A percentile compares a stretch with the other conserved stretches of the same genome.
These are phyloP conservation scores for Cerrena zonata DNA, from an alignment of 1,284 basidiomycete species.

Conservation along the genomic window DNA sequence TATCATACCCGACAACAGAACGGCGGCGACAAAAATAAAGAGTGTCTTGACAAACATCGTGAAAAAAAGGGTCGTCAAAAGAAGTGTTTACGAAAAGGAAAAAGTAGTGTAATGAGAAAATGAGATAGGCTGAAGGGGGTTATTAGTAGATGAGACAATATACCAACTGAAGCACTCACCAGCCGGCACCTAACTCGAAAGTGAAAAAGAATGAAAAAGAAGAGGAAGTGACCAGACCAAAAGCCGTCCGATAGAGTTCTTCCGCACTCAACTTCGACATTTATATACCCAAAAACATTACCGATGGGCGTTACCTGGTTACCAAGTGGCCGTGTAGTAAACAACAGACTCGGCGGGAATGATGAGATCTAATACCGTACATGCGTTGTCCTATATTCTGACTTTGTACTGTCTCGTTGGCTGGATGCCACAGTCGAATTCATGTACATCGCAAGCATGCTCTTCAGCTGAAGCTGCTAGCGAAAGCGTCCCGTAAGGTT, in stretches of 20 bases:
- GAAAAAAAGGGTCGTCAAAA: neutral
- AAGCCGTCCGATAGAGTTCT: neutral
- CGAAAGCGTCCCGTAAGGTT: no score
- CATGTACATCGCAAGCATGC: no score
- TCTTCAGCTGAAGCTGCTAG: no score
- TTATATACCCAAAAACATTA: no score
- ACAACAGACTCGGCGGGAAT: no score
- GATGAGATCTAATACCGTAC: no score
- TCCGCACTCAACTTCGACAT: no score
- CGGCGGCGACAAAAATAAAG: neutral
- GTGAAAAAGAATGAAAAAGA: slow-evolving; percentile 1
- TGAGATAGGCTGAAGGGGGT: neutral
- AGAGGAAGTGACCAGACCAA: slow-evolving; percentile 1
- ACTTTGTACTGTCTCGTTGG: no score
- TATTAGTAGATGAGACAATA: neutral
- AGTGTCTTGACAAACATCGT: slow-evolving; percentile 5
- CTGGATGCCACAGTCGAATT: no score
- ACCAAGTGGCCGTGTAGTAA: no score
- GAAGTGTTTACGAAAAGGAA: neutral
- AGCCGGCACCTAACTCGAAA: slow-evolving; percentile 5
- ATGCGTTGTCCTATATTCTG: no score
- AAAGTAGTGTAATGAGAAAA: neutral
- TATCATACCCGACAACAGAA: neutral
- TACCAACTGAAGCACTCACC: neutral
- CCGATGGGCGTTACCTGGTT: no score